These are phyloP conservation scores for Daphne laureola DNA, from an alignment of 441 rosid genomes.

Conservation along the genomic window DNA sequence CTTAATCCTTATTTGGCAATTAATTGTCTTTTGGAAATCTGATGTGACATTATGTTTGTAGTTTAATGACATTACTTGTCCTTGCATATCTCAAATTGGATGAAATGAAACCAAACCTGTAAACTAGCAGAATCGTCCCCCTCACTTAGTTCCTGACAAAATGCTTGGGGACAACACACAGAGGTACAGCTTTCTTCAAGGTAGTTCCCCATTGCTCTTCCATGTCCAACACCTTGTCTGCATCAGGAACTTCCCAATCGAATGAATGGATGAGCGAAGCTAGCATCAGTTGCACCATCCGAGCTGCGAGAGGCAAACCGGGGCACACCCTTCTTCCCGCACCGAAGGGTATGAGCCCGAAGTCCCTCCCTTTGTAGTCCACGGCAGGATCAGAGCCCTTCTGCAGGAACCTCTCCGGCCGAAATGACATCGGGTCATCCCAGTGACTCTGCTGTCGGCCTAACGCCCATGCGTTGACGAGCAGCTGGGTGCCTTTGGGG, in stretches of 20 bases:
- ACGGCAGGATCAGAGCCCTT: neutral
- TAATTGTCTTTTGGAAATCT: too few relatives aligned
- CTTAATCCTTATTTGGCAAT: too few relatives aligned
- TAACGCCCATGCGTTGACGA: slow-evolving; percentile 11
- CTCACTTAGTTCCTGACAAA: too few relatives aligned
- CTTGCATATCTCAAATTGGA: too few relatives aligned
- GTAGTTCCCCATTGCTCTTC: slow-evolving; percentile 12
- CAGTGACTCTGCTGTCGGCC: slow-evolving; percentile 7
- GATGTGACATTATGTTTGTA: too few relatives aligned
- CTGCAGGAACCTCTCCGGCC: slow-evolving; percentile 12
- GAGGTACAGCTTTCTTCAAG: slow-evolving; percentile 14
- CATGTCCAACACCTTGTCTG: slow-evolving; percentile 6
- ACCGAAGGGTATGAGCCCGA: slow-evolving; percentile 10
- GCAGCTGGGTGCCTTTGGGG: slow-evolving; percentile 8
- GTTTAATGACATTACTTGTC: too few relatives aligned
- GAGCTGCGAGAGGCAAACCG: slow-evolving; percentile 11
- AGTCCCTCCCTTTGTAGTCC: slow-evolving; percentile 9
- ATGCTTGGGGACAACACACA: slow-evolving; percentile 9
- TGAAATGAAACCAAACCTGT: too few relatives aligned
- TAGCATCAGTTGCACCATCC: slow-evolving; percentile 13
- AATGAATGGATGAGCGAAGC: slow-evolving; percentile 12
- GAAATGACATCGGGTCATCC: neutral
- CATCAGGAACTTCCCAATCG: slow-evolving; percentile 13
- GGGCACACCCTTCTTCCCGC: slow-evolving; percentile 13
- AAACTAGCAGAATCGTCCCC: too few relatives aligned